Evolutionary conservation across 495 filamentous ascomycete genomes (phyloP).

Genomic region (Rostrohypoxylon terebratum): DNA sequence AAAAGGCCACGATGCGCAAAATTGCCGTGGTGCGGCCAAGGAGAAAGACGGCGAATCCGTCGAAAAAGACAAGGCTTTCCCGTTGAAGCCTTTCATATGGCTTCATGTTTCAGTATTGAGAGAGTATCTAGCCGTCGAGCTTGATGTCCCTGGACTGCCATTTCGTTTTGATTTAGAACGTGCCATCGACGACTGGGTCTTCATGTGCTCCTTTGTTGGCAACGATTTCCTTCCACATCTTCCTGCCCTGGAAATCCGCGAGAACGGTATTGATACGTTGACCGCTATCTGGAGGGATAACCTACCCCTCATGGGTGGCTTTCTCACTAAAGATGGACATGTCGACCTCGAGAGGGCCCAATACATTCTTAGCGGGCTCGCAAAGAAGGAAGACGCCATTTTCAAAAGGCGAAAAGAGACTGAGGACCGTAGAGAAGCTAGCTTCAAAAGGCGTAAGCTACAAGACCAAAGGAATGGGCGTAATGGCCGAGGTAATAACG

Average conservation of each 20-base stretch:
- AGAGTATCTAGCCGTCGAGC: conserved; percentile 92
- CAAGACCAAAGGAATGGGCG: conserved; percentile 66
- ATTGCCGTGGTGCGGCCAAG: conserved; percentile 85
- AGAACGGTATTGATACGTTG: conserved; percentile 95
- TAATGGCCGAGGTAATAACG: conserved; percentile 59
- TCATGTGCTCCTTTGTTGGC: conserved; percentile 99
- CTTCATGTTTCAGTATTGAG: conserved; percentile 90
- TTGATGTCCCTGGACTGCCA: conserved; percentile 80
- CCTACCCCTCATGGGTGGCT: conserved; percentile 89
- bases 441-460: conserved; percentile 80
- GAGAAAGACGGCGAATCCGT: conserved; percentile 86
- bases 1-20: conserved; percentile 84
- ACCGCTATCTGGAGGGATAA: conserved; percentile 97
- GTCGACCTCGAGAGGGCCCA: conserved; percentile 90
- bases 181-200: conserved; percentile 99
- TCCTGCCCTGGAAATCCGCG: conserved; percentile 94
- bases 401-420: conserved; percentile 84
- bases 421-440: conserved; percentile 83
- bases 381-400: conserved; percentile 95
- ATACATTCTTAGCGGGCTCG: conserved; percentile 86
- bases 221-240: conserved; percentile 99
- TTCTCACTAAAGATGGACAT: conserved; percentile 92
- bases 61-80: conserved; percentile 77
- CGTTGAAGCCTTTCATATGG: conserved; percentile 96
- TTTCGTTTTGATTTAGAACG: conserved; percentile 89